Conservation (phyloP, 345 rosid genomes). For the Excoecaria agallocha region DNA sequence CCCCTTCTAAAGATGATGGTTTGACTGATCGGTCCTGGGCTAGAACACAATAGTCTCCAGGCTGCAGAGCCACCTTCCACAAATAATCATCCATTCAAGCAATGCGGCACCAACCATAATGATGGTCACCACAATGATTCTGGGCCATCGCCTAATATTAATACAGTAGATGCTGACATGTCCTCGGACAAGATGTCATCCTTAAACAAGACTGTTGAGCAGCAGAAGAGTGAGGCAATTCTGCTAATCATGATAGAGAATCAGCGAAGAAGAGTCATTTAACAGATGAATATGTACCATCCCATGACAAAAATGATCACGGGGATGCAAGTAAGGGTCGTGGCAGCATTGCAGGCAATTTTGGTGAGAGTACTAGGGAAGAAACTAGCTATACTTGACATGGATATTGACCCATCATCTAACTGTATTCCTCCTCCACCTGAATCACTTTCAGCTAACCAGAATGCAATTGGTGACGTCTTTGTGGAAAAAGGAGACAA, state of each 20-base stretch:
- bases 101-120: conserved; percentile 9
- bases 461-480: conserved; percentile 23
- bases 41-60: conserved; percentile 11
- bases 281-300: conserved; percentile 1
- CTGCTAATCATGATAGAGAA: conserved; percentile 21
- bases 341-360: conserved; percentile 19
- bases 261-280: conserved; percentile 16
- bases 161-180: conserved; percentile 7
- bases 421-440: conserved; percentile 1
- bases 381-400: conserved; percentile 1
- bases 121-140: conserved; percentile 5
- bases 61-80: conserved; percentile 9
- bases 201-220: conserved; percentile 4
- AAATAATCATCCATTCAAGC: conserved; percentile 14
- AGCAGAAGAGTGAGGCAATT: conserved; percentile 5
- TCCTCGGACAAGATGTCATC: conserved; percentile 11
- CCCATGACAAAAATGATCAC: too few relatives aligned
- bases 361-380: conserved; percentile 22
- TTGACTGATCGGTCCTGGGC: conserved; percentile 24
- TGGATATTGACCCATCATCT: conserved; percentile 17
- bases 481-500: conserved; percentile 12
- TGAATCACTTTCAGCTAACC: conserved; percentile 16
- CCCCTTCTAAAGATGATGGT: conserved; percentile 1
- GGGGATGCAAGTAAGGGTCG: not conserved
- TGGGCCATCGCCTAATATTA: conserved; percentile 8